These are phyloP conservation scores for Vairimorpha necatrix DNA, from an alignment of 371 early-diverging fungal genomes.

Conservation along the genomic window DNA sequence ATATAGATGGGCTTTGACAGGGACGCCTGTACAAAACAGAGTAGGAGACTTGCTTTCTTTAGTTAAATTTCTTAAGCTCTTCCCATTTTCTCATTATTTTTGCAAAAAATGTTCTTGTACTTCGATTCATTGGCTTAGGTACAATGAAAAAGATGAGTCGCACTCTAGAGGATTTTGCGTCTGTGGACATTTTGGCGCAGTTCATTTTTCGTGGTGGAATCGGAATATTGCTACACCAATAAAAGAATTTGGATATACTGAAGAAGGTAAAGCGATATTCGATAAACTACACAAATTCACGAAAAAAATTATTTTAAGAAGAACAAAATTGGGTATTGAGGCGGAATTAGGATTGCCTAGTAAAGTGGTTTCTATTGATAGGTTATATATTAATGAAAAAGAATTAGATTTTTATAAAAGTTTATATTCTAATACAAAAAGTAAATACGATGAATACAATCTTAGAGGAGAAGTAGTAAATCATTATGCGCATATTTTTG, in stretches of 20 bases:
- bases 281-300: constrained; percentile 71
- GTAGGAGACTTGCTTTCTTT: constrained; percentile 95
- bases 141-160: constrained; percentile 9
- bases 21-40: constrained; percentile 97
- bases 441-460: constrained; percentile 74
- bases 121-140: constrained; percentile 71
- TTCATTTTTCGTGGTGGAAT: constrained; percentile 90
- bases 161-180: constrained; percentile 22
- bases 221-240: constrained; percentile 81
- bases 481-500: constrained; percentile 80
- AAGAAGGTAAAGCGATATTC: constrained; percentile 70
- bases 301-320: constrained; percentile 79
- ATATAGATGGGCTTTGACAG: constrained; percentile 86
- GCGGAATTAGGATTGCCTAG: constrained; percentile 85
- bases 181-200: constrained; percentile 53
- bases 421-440: constrained; percentile 70
- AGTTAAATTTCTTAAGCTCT: constrained; percentile 90
- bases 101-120: constrained; percentile 78
- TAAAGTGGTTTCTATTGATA: constrained; percentile 71
- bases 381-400: constrained; percentile 77
- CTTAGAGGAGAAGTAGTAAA: constrained; percentile 76
- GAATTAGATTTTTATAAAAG: constrained; percentile 84
- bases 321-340: constrained; percentile 80
- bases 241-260: constrained; percentile 69
- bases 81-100: constrained; percentile 77